Conservation (phyloP, 2,329 filamentous ascomycete genomes). For the Ophiostoma quercus region DNA sequence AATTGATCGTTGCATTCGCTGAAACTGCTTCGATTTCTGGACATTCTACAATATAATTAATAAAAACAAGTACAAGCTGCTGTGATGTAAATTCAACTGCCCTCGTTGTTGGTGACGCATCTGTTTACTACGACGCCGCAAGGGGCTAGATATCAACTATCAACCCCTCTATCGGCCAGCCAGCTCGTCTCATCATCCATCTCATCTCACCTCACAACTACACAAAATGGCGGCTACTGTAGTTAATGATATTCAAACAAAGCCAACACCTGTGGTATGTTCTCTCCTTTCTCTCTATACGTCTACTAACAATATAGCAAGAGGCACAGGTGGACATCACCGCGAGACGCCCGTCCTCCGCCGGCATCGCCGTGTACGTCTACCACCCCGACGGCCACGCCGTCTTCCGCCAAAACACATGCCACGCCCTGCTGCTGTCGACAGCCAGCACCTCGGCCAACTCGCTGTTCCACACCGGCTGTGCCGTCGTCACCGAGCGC, state of each 20-base stretch:
- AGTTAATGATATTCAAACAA: neutral
- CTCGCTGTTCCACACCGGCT: constrained; percentile 45
- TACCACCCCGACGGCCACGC: constrained; percentile 24
- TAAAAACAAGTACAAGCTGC: no score
- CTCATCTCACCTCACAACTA: neutral
- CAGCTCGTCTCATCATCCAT: neutral
- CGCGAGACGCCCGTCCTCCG: neutral
- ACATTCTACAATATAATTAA: no score
- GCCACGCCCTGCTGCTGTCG: constrained; percentile 41
- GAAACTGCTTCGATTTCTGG: no score
- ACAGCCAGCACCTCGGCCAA: constrained; percentile 38
- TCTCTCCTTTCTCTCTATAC: neutral
- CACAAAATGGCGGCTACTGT: constrained; percentile 2
- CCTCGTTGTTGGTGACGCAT: neutral
- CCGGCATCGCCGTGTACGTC: neutral
- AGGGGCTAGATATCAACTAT: neutral
- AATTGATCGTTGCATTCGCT: no score
- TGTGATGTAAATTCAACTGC: no score
- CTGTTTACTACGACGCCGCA: neutral
- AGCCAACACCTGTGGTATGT: neutral
- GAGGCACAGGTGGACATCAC: neutral
- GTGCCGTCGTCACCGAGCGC: constrained; percentile 37
- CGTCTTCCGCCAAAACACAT: constrained; percentile 35
- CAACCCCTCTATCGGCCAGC: neutral
- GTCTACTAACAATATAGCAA: neutral